A percentile compares a stretch with the other conserved stretches of the same genome.
phyloP scores from a whole-genome alignment of 805 yeast species.

The Suhomyces pyralidae region DNA sequence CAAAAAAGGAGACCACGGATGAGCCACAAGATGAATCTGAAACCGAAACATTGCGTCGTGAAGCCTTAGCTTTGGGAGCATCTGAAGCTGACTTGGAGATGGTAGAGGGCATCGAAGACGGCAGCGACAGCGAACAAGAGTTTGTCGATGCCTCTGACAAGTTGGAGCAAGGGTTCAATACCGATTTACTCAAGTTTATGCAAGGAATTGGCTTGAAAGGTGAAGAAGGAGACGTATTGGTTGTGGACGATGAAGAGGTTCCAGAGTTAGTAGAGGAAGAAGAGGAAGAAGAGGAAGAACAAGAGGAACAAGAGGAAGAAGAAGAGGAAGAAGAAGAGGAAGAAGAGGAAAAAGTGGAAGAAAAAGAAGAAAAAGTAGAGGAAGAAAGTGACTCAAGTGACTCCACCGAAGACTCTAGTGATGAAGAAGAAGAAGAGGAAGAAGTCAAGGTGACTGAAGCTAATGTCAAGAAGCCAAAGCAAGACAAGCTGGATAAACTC shows the following conservation, averaged over 20 bases:
- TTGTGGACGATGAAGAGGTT: slow-evolving; percentile 20
- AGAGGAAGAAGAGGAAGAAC: slow-evolving; percentile 15
- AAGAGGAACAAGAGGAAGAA: slow-evolving; percentile 29
- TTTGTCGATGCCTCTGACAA: slow-evolving; percentile 39
- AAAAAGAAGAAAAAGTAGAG: slow-evolving; percentile 22
- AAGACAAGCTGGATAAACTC: slow-evolving; percentile 21
- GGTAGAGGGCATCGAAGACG: slow-evolving; percentile 52
- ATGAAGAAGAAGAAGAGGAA: slow-evolving; percentile 5
- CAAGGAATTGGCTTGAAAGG: slow-evolving; percentile 62
- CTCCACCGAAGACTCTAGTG: slow-evolving; percentile 1
- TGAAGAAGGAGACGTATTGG: slow-evolving; percentile 27
- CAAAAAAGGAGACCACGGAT: background rate
- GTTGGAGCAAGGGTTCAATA: slow-evolving; percentile 42
- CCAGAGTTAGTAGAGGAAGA: slow-evolving; percentile 10
- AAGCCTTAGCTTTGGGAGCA: slow-evolving; percentile 82
- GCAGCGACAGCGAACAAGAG: slow-evolving; percentile 51
- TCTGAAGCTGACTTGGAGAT: slow-evolving; percentile 75
- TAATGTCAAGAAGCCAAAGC: slow-evolving; percentile 7
- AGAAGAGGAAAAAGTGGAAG: slow-evolving; percentile 34
- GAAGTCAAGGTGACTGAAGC: slow-evolving; percentile 11
- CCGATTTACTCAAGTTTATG: slow-evolving; percentile 62
- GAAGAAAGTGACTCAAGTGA: slow-evolving; percentile 9
- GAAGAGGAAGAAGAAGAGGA: slow-evolving; percentile 35
- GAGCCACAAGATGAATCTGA: background rate
- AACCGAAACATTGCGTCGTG: slow-evolving; percentile 43